Evolutionary conservation across 2,329 filamentous ascomycete genomes (phyloP).

Genomic region (Ascochyta fabae): DNA sequence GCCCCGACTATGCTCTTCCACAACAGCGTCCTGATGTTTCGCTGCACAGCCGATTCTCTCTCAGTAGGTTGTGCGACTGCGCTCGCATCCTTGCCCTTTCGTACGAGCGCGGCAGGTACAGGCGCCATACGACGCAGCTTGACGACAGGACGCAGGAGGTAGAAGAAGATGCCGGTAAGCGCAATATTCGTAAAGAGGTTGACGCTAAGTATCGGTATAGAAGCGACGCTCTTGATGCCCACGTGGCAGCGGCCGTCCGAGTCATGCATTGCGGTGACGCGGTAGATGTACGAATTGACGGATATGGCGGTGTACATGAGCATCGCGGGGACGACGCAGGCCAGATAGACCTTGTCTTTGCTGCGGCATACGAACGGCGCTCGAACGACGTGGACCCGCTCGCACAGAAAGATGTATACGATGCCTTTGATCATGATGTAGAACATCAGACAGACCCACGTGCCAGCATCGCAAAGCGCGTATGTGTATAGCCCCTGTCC

Average conservation of each 20-base stretch:
- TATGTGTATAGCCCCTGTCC: slow-evolving; percentile 37
- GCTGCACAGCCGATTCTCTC: slow-evolving; percentile 20
- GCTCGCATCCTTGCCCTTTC: slow-evolving; percentile 1
- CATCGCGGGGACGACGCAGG: slow-evolving; percentile 31
- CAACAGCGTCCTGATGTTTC: slow-evolving; percentile 30
- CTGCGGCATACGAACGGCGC: slow-evolving; percentile 36
- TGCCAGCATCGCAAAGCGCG: slow-evolving; percentile 38
- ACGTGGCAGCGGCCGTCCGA: slow-evolving; percentile 45
- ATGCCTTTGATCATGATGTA: slow-evolving; percentile 43
- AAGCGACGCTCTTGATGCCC: slow-evolving; percentile 42
- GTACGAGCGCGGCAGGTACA: not conserved
- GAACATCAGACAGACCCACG: slow-evolving; percentile 48
- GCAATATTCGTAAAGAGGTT: slow-evolving; percentile 45
- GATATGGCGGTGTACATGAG: slow-evolving; percentile 32
- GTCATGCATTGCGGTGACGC: slow-evolving; percentile 35
- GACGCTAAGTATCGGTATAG: slow-evolving; percentile 44
- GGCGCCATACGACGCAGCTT: slow-evolving; percentile 5
- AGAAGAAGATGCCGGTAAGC: slow-evolving; percentile 48
- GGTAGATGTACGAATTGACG: slow-evolving; percentile 35
- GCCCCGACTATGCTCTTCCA: slow-evolving; percentile 41
- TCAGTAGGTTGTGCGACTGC: not conserved
- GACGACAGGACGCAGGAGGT: slow-evolving; percentile 38
- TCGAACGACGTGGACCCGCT: slow-evolving; percentile 48
- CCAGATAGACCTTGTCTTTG: slow-evolving; percentile 44
- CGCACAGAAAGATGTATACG: slow-evolving; percentile 49